Evolutionary conservation across 192 early-diverging fungal genomes (phyloP).

Genomic region (Coemansia sp.): DNA sequence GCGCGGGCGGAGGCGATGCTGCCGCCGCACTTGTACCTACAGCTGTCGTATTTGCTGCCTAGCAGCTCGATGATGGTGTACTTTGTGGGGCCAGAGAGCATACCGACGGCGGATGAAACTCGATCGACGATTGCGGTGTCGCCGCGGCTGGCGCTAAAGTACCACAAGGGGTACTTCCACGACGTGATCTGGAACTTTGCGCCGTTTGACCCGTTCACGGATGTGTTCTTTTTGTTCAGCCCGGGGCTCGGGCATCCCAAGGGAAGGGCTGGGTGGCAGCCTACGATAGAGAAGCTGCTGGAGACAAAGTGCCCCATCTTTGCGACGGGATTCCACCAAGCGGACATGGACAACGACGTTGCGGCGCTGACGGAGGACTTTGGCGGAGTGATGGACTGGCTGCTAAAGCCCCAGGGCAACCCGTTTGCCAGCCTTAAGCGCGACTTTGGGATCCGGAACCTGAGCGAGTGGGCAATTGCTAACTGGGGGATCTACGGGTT

Average conservation of each 20-base stretch:
- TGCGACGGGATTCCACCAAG: conserved; percentile 71
- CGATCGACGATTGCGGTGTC: conserved; percentile 52
- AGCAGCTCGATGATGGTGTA: conserved; percentile 71
- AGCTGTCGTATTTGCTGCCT: conserved; percentile 64
- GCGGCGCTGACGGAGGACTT: conserved; percentile 58
- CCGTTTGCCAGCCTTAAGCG: conserved; percentile 68
- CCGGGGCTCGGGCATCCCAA: conserved; percentile 67
- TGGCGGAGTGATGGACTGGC: conserved; percentile 66
- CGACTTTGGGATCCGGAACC: conserved; percentile 69
- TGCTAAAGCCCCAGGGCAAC: conserved; percentile 67
- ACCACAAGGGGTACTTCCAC: conserved; percentile 65
- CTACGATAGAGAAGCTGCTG: conserved; percentile 62
- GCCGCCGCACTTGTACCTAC: conserved; percentile 72
- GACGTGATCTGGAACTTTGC: conserved; percentile 57
- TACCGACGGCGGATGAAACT: conserved; percentile 56
- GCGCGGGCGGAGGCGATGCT: conserved; percentile 73
- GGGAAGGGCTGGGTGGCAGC: conserved; percentile 63
- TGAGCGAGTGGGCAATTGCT: conserved; percentile 67
- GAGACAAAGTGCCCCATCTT: conserved; percentile 79
- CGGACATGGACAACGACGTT: conserved; percentile 64
- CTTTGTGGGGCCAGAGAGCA: conserved; percentile 76
- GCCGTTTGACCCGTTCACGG: conserved; percentile 75
- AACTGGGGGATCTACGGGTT: conserved; percentile 82
- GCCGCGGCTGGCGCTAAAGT: conserved; percentile 64
- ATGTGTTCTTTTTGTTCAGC: conserved; percentile 76